Evolutionary conservation across 805 yeast genomes (phyloP).

Genomic region (Komagataella ulmi): DNA sequence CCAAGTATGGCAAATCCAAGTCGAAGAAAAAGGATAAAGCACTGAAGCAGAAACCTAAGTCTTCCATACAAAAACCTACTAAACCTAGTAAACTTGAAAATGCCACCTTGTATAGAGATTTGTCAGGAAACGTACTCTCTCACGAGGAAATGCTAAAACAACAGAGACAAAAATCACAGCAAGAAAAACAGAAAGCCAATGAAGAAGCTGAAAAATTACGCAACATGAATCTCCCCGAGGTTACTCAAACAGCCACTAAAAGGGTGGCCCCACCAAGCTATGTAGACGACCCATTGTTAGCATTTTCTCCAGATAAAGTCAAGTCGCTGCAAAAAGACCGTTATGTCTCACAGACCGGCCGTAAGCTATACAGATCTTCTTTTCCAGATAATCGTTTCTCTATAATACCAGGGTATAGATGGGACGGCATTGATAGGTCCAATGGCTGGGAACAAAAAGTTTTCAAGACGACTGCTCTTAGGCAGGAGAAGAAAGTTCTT

Average conservation of each 20-base stretch:
- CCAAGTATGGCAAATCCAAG: neutral
- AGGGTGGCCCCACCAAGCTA: slow-evolving; percentile 2
- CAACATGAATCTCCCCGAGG: neutral
- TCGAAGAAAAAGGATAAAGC: neutral
- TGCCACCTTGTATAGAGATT: neutral
- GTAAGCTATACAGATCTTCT: slow-evolving; percentile 40
- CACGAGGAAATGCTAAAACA: neutral
- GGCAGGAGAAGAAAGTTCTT: slow-evolving; percentile 15
- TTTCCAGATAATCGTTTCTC: slow-evolving; percentile 62
- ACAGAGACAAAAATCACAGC: neutral
- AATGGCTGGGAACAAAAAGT: slow-evolving; percentile 72
- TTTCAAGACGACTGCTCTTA: slow-evolving; percentile 29
- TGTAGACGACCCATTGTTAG: slow-evolving; percentile 53
- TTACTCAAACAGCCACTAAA: neutral
- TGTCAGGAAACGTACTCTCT: neutral
- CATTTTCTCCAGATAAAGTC: slow-evolving; percentile 22
- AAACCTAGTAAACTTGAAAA: neutral
- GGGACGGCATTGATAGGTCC: slow-evolving; percentile 90
- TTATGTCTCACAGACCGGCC: slow-evolving; percentile 25
- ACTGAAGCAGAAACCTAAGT: neutral
- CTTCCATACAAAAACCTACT: neutral
- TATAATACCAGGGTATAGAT: slow-evolving; percentile 65
- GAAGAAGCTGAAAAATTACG: neutral
- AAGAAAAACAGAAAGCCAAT: neutral
- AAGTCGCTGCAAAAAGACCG: slow-evolving; percentile 6